Conservation (phyloP, 441 rosid genomes). For the Bruguiera hainesii region DNA sequence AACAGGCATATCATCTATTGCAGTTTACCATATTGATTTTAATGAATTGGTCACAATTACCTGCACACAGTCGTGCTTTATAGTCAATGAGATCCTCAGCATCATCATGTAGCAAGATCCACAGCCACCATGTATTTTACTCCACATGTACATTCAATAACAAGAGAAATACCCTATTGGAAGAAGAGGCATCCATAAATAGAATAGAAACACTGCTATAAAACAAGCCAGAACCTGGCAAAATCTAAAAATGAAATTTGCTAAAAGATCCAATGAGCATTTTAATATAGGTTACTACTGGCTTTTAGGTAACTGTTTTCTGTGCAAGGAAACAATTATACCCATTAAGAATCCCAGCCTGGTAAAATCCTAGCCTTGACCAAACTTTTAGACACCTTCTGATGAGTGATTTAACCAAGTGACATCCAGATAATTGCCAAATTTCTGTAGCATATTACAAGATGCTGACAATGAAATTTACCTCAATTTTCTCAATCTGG, state of each 20-base stretch:
- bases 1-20: background rate
- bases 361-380: slow-evolving; percentile 8
- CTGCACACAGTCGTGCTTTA: background rate
- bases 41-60: slow-evolving; percentile 3
- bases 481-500: slow-evolving; percentile 56
- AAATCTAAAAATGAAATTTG: background rate
- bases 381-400: slow-evolving; percentile 1
- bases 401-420: slow-evolving; percentile 1
- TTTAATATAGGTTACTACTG: too few relatives aligned
- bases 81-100: slow-evolving; percentile 5
- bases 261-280: too few relatives aligned
- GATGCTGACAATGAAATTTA: slow-evolving; percentile 18
- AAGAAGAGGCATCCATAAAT: slow-evolving; percentile 9
- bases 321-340: background rate
- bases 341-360: slow-evolving; percentile 1
- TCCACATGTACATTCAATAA: slow-evolving; percentile 46
- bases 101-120: slow-evolving; percentile 16
- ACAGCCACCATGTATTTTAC: slow-evolving; percentile 33
- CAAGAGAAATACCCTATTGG: slow-evolving; percentile 42
- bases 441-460: slow-evolving; percentile 3
- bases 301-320: too few relatives aligned
- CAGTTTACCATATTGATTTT: background rate
- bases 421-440: background rate
- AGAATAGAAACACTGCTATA: slow-evolving; percentile 1
- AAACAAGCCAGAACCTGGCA: background rate